Evolutionary conservation across 192 early-diverging fungal species (phyloP), one percentile per base, ranked within the genome.

Genomic region (Entophlyctis helioformis): DNA sequence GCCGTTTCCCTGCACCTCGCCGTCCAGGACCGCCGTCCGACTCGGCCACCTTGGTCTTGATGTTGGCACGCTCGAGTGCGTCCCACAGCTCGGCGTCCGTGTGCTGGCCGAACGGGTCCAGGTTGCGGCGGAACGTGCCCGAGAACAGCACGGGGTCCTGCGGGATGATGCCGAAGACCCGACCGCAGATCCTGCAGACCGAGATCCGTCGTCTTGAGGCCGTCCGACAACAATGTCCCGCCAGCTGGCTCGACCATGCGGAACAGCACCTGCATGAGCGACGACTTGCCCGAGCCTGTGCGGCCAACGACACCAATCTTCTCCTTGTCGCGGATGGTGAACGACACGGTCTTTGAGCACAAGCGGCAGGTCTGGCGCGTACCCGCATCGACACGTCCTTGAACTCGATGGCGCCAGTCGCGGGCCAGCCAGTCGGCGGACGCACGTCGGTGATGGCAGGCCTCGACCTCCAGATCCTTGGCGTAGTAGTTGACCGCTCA

Each of bases 81-180:
- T n/a, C 35, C 67, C 63, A 74, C 2, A 90, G 59, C 38, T 81
- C 75, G 6, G 56, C 67, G 46, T 83, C 80, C 3, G 46, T 55
- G 25, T 63, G 54, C 3, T 51, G 39, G 19, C 64, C 60, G 43
- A 77, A 67, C 6, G 89, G 89, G 54, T 91, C 89, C 11, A 92
- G 55, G 53, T 92, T 92, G 24, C 42, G 48, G 19, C 69, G 58
- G 44, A 65, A 63, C 0, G 61, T 54, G 21, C 66, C 69, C 36
- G 54, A 67, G 29, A 76, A 76, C 18, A 76, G 51, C 3, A 67
- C 56, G 3, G 64, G 64, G 18, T 67, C 78, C 50, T 93, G 89
- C 5, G 89, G 88, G 37, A 93, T 91, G 26, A 93, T 75, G 3
- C 76, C 64, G 37, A 92, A n/a, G 53, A 15, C 69, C 63, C 45